Percentiles rank a stretch among this genome's conserved stretches.
phyloP scores from a whole-genome alignment of 148 eudicot species.

The Nepenthes gracilis region DNA sequence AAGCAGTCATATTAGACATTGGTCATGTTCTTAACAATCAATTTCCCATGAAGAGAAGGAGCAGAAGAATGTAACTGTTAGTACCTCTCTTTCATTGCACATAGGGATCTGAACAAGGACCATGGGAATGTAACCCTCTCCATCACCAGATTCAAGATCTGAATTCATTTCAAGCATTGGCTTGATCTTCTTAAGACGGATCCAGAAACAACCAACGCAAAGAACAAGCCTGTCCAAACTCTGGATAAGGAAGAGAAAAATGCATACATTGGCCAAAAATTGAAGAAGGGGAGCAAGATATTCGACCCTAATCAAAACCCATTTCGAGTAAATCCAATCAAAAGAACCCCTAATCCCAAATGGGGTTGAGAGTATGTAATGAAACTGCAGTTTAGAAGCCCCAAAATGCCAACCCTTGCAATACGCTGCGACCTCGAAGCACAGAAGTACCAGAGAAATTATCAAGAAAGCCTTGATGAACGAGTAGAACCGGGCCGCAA shows the following conservation, averaged over 20 bases:
- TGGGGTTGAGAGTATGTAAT: too few species aligned
- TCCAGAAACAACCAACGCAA: slow-evolving; percentile 78
- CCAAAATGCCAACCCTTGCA: too few species aligned
- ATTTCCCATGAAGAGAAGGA: too few species aligned
- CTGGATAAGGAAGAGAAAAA: slow-evolving; percentile 62
- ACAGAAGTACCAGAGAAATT: too few species aligned
- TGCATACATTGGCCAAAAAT: slow-evolving; percentile 54
- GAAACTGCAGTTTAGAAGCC: too few species aligned
- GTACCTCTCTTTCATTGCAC: slow-evolving; percentile 12
- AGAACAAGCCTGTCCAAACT: slow-evolving; percentile 65
- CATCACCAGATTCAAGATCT: slow-evolving; percentile 12
- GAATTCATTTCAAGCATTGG: slow-evolving; percentile 27
- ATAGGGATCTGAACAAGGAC: slow-evolving; percentile 14
- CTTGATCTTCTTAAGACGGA: slow-evolving; percentile 55
- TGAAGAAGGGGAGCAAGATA: slow-evolving; percentile 76
- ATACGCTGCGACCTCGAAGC: too few species aligned
- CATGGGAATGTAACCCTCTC: slow-evolving; percentile 10
- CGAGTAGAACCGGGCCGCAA: too few species aligned
- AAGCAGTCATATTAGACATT: too few species aligned
- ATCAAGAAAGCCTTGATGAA: too few species aligned
- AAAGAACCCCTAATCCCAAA: neutral
- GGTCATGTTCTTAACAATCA: too few species aligned
- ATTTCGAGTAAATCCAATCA: slow-evolving; percentile 38
- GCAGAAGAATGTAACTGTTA: neutral
- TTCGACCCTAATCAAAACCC: slow-evolving; percentile 63